Base-by-base conservation (phyloP, 352 stramenopile genomes). In the Peronospora farinosa region DNA sequence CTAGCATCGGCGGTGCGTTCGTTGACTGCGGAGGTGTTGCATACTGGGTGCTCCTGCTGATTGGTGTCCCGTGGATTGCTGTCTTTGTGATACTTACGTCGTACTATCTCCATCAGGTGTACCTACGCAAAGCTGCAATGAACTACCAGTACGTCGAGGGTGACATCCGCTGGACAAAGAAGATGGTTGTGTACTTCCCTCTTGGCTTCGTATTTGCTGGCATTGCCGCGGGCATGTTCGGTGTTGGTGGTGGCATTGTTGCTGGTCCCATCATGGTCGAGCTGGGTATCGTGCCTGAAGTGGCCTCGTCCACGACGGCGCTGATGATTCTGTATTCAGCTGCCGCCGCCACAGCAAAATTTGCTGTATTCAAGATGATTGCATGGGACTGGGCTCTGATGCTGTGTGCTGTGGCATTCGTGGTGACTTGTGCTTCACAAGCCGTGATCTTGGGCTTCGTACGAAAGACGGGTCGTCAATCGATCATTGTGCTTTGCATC, bases 401-500 rank as follows among this genome's bases (percentile, higher is more conserved):
- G 33, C 49, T 84, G 31, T 78, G 58, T 25, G 60, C 16, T 0
- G 25, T 86, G 5, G 63, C 67, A 13, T 80, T 84, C 21, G 45
- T 75, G 31, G 70, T 84, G 23, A 84, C 72, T 25, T 60, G 56
- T 8, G 44, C 60, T 16, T 63, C 70, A 21, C 72, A 84, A 36
- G 47, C 79, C 7, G 72, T 68, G 27, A 78, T 86, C 36, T 44
- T 74, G 5, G 59, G 72, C 9, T 83, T 67, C 47, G 71, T 86
- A 37, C 70, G 73, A 7, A 55, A 59, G 11, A 78, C 70, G 12
- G 72, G 72, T 1, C 58, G 64, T 0, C 70, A 83, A 42, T 81
- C 72, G 2, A 74, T 86, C 51, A 78, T 86, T 31, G 69, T 86
- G 15, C 64, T 83, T 11, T 86, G 71, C 43, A 78, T 85, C 35